Evolutionary conservation across 2,329 filamentous ascomycete genomes (phyloP), one percentile per base, ranked within the genome.

Genomic region (Nemania sp.): DNA sequence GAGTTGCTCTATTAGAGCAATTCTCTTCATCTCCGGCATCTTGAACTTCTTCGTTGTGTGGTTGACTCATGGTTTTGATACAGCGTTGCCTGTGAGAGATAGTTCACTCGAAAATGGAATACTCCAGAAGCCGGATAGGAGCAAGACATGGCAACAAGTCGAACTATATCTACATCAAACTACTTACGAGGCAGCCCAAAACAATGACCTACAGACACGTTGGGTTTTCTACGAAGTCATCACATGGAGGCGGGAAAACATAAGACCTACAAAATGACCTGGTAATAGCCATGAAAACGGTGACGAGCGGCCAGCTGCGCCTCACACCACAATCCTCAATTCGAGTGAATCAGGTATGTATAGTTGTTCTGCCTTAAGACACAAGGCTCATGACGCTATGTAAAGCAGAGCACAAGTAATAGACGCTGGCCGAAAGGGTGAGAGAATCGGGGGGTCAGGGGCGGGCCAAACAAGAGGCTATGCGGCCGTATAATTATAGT

Each of bases 1-100:
- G 43, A 12, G 48, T 52, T 9, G 54, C 57, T 48, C 44, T 52
- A 15, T 52, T 55, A 14, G 57, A 60, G 37, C 24, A 52, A 9
- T 17, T 30, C 1, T 57, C 57, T 7, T 52, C 54, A 15, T 54
- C 47, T 15, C 30, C 24, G 14, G 14, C 9, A 20, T 42, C 17
- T 45, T 23, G 37, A 19, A 17, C n/a, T 22, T 31, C 41, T 28
- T 20, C 19, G 20, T 46, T 24, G 4, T 15, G 39, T 52, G 30
- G 52, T 24, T 28, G 44, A 31, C 20, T 30, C 52, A 49, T 47
- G 23, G 22, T 49, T 42, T 42, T 33, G 20, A 6, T 11, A 20
- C 33, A 2, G 20, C 14, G 19, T 19, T 26, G 4, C 4, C 8
- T 28, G 33, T 43, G 12, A 40, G 19, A 30, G 30, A 23, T 19